phyloP scores from a whole-genome alignment of 305 asterid species.

The Petunia hybrid region DNA sequence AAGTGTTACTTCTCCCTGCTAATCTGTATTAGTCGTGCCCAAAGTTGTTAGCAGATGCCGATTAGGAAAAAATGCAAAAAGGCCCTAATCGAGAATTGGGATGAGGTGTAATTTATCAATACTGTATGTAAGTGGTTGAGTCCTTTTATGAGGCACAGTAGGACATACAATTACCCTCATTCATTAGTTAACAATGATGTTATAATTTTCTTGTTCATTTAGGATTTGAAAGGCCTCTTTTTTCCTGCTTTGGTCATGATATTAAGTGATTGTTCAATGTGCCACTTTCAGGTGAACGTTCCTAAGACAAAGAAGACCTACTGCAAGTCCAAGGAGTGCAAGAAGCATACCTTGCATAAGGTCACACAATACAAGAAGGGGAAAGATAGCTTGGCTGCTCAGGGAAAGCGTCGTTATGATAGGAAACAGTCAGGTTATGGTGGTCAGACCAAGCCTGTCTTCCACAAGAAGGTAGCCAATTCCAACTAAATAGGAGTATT shows the following conservation, averaged over 20 bases:
- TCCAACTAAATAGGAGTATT: background rate
- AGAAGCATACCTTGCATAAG: conserved; percentile 36
- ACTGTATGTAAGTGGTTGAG: background rate
- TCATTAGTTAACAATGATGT: background rate
- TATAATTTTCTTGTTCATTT: background rate
- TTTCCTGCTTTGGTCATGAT: background rate
- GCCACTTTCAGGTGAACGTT: conserved; percentile 32
- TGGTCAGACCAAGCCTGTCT: conserved; percentile 37
- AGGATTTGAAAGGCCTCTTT: background rate
- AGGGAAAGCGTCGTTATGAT: conserved; percentile 37
- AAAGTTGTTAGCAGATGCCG: no score
- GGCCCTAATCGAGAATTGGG: background rate
- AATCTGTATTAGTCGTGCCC: no score
- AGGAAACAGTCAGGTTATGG: conserved; percentile 34
- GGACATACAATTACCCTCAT: background rate
- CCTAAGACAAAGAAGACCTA: conserved; percentile 37
- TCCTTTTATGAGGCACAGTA: background rate
- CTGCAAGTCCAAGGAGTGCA: conserved; percentile 40
- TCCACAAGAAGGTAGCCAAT: conserved; percentile 32
- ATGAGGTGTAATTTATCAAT: background rate
- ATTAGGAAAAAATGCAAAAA: no score
- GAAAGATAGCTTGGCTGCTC: conserved; percentile 34
- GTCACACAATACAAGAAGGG: conserved; percentile 37
- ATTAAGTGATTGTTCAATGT: background rate
- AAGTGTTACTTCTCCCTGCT: no score